Evolutionary conservation across 2,329 filamentous ascomycete species (phyloP), one percentile per base, ranked within the genome.

Genomic region (Pseudogymnoascus sp.): DNA sequence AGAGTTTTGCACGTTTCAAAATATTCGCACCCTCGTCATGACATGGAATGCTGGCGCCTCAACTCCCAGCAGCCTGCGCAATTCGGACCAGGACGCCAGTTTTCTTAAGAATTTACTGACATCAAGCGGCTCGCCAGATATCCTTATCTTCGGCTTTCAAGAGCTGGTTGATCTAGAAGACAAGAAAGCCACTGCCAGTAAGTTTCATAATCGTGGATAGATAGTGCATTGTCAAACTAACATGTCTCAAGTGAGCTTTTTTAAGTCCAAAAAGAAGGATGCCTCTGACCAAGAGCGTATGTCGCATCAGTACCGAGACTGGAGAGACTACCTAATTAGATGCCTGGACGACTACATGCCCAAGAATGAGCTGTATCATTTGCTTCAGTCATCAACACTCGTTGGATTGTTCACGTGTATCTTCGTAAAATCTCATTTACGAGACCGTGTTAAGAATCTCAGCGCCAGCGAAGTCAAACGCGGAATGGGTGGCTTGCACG

Each of bases 11-110:
- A 82, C 84, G 29, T 96, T 97, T 73, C 83, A 92, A 61, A 87
- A 95, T 68, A 80, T 97, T 63, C 88, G 85, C 58, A 87, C 90
- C 10, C 79, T 91, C 38, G 84, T 96, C 27, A 82, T 97, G 79
- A 97, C 92, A 0, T 99, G 94, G 94, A 99, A 99, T 73, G 93
- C 92, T 1, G 94, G 94, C 1, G 94, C 94, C n/a, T 88, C 89
- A 13, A 96, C 94, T n/a, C 94, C 94, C 0, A 87, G 86, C 63
- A 90, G 87, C 70, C 78, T 97, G 35, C 84, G 89, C 61, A 85
- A 90, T 65, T 84, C 85, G 1, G 81, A 84, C 31, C 78, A 83
- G 61, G 91, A 96, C 69, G 83, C 84, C 9, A 80, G 81, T 44
- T 97, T 97, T 73, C 89, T 97, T 70, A 85, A 86, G 66, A 85